A percentile compares a stretch with the other conserved stretches of the same genome.
Evolutionary conservation across 257 asterid species (phyloP).

Genomic region (Solanum medicagineum): DNA sequence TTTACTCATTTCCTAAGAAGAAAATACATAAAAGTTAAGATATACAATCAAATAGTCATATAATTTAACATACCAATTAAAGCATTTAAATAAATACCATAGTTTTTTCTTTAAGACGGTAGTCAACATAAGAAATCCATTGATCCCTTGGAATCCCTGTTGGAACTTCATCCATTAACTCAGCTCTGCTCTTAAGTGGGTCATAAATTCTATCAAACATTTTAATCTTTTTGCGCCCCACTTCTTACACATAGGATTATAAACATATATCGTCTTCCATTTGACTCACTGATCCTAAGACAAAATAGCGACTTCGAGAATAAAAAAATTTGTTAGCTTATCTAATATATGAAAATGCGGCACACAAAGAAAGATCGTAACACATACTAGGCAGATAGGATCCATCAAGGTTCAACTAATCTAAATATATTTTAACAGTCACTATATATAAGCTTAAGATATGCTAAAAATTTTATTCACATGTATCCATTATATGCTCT

Average conservation of each 20-base stretch:
- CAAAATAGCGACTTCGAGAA: not conserved
- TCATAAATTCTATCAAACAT: not conserved
- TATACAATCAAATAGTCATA: not conserved
- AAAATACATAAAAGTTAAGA: not conserved
- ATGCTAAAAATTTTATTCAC: too few species aligned
- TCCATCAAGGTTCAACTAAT: not conserved
- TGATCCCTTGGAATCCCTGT: not conserved
- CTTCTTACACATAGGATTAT: not conserved
- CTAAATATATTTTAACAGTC: too few species aligned
- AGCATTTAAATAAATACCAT: not conserved
- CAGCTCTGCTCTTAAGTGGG: not conserved
- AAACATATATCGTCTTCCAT: too few species aligned
- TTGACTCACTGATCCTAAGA: not conserved
- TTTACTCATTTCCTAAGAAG: not conserved
- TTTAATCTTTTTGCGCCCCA: not conserved
- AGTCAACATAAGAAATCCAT: not conserved
- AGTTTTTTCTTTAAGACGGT: not conserved
- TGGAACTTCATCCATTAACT: not conserved
- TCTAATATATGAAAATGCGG: too few species aligned
- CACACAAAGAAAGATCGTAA: too few species aligned
- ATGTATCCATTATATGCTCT: too few species aligned
- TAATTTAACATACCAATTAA: not conserved
- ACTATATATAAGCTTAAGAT: too few species aligned
- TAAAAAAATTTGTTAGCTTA: not conserved
- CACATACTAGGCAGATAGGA: not conserved